Evolutionary conservation across 2,329 filamentous ascomycete species (phyloP), one percentile per base, ranked within the genome.

Genomic region (Fusarium burgessii): DNA sequence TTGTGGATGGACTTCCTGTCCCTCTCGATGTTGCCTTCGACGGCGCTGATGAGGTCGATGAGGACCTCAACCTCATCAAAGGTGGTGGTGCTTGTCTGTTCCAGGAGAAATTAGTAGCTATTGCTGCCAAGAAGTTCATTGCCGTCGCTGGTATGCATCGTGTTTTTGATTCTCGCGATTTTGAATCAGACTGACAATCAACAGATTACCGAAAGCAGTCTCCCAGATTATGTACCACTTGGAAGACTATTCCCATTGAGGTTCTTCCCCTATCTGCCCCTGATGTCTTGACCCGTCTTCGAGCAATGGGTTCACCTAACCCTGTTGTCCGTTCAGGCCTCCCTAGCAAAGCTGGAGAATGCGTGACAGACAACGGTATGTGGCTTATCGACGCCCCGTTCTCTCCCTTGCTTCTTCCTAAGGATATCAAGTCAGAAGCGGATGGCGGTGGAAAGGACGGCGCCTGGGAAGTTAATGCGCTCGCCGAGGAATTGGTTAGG

Each of bases 11-110:
- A 71, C 76, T 74, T 62, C 82, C 83, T 36, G 80, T 84, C n/a
- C 80, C 82, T 47, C 87, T 99, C 32, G 95, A 98, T 77, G 92
- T 98, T 20, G 93, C 93, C 52, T 99, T 99, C 79, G 96, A 99
- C 78, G 96, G 96, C 58, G 96, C 96, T 7, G 96, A 99, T 80
- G 96, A 99, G 84, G 94, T 99, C 35, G 96, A 99, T 79, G 91
- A 93, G 49, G 93, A 97, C 56, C 84, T 99, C 66, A 99, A 98
- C 82, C 94, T 95, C 78, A 98, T 99, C 84, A 98, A 98, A 85
- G 96, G 96, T 58, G 96, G 96, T 52, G 96, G 96, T 63, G 96
- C 94, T n/a, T 99, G 96, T 82, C 84, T 98, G 61, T 97, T 97
- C 84, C 96, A 98, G 82, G 96, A 99, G 84, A 99, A 99, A 85